A percentile compares a stretch with the other conserved stretches of the same genome.
phyloP scores from a whole-genome alignment of 176 grass and related monocot species.

The Urochloa ruziziensis region DNA sequence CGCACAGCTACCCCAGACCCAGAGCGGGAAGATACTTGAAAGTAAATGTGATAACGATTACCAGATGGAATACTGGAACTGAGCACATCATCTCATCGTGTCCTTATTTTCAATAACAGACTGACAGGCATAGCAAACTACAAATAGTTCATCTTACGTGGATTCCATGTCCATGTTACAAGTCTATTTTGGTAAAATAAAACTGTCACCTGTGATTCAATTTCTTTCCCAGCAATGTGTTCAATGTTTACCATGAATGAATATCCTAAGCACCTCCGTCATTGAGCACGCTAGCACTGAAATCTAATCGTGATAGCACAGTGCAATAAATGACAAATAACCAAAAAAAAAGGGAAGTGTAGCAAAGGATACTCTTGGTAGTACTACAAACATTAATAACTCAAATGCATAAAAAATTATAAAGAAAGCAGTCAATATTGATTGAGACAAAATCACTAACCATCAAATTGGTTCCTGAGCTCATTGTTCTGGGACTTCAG shows the following conservation, averaged over 20 bases:
- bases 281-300: background rate
- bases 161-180: background rate
- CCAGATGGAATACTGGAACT: background rate
- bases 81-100: background rate
- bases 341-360: background rate
- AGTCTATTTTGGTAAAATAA: background rate
- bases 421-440: background rate
- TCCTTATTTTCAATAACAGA: background rate
- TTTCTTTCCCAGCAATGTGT: background rate
- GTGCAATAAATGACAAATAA: background rate
- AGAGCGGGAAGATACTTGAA: background rate
- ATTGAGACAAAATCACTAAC: conserved; percentile 45
- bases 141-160: background rate
- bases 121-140: background rate
- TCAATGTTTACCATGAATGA: background rate
- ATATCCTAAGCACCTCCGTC: background rate
- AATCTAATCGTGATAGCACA: background rate
- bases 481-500: conserved; percentile 90
- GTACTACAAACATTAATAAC: background rate
- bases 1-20: background rate
- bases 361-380: background rate
- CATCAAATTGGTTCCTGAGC: conserved; percentile 88
- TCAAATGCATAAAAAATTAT: background rate
- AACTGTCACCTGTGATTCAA: too few species aligned
- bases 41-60: background rate